Conservation (phyloP, 176 grass and related monocot species). For the Alloteropsis semialata region DNA sequence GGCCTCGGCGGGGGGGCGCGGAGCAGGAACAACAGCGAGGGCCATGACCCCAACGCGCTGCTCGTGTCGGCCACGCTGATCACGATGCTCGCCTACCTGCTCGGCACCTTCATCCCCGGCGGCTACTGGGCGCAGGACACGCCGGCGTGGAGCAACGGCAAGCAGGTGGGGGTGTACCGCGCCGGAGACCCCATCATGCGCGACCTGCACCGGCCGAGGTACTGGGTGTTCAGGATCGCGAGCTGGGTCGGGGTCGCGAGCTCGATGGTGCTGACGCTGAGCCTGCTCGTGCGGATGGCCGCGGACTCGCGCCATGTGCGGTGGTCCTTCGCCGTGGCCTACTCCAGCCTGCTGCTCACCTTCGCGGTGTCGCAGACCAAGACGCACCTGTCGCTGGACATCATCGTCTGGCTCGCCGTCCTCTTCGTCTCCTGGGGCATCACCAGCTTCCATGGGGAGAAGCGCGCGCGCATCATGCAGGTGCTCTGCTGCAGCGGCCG, state of each 20-base stretch:
- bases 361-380: conserved; percentile 40
- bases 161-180: background rate
- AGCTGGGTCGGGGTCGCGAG: conserved; percentile 42
- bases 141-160: background rate
- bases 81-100: background rate
- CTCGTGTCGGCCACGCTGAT: background rate
- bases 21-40: background rate
- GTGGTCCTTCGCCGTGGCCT: conserved; percentile 36
- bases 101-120: conserved; percentile 17
- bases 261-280: conserved; percentile 49
- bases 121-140: conserved; percentile 40
- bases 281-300: conserved; percentile 33
- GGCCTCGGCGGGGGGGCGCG: background rate
- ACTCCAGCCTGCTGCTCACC: conserved; percentile 40
- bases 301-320: conserved; percentile 23
- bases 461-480: background rate
- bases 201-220: conserved; percentile 35
- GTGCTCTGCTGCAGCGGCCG: background rate
- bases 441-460: background rate
- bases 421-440: background rate
- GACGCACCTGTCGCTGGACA: conserved; percentile 15
- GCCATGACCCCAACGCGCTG: background rate
- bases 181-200: conserved; percentile 55
- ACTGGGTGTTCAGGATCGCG: conserved; percentile 11
- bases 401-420: background rate